phyloP scores from a whole-genome alignment of 176 grass and related monocot species.

The Areca catechu region DNA sequence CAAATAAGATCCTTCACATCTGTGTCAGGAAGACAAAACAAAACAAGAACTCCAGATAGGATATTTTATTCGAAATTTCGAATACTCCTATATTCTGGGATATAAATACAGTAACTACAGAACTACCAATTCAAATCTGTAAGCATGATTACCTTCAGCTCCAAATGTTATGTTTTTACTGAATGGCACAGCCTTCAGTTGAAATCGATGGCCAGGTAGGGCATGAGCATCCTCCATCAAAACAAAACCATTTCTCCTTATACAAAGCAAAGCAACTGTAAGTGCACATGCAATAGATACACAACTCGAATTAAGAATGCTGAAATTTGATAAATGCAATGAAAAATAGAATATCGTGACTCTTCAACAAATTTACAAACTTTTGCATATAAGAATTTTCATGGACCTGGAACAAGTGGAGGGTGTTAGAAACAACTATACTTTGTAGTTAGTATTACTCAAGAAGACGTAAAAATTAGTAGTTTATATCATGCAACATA shows the following conservation, averaged over 20 bases:
- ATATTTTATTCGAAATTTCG: no score
- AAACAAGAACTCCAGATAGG: not conserved
- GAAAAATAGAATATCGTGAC: not conserved
- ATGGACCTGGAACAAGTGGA: no score
- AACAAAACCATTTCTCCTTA: constrained; percentile 88
- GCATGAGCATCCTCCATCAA: constrained; percentile 75
- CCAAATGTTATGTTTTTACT: constrained; percentile 96
- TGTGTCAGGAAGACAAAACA: constrained; percentile 26
- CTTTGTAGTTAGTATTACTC: not conserved
- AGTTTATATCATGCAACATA: no score
- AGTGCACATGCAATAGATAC: not conserved
- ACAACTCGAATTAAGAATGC: no score
- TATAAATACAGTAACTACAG: no score
- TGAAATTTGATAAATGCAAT: no score
- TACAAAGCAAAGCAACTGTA: constrained; percentile 19
- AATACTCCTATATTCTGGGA: no score
- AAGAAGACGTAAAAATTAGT: not conserved
- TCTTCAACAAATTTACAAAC: not conserved
- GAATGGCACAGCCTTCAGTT: constrained; percentile 90
- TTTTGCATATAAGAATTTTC: no score
- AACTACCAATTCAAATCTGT: not conserved
- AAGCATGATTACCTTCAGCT: constrained; percentile 47
- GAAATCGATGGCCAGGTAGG: constrained; percentile 63
- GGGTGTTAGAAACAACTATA: not conserved
- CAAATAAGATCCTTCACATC: constrained; percentile 86